Conservation (phyloP, 2,329 filamentous ascomycete genomes). For the Emergomyces orientalis region DNA sequence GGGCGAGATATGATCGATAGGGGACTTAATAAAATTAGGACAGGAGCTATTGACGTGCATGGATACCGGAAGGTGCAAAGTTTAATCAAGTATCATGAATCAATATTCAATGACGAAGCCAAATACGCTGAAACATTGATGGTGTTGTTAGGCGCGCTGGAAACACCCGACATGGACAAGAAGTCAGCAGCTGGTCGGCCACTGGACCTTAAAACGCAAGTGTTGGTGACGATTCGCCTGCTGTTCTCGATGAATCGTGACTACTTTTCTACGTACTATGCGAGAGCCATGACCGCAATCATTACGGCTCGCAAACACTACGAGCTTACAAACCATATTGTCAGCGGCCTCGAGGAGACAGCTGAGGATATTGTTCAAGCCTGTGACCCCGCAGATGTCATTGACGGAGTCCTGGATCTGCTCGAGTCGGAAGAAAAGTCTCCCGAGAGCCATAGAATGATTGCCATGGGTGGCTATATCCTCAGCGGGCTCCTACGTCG, state of each 20-base stretch:
- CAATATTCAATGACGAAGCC: constrained; percentile 27
- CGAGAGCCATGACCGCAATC: constrained; percentile 29
- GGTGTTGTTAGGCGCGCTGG: constrained; percentile 31
- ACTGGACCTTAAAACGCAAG: constrained; percentile 34
- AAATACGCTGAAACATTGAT: constrained; percentile 32
- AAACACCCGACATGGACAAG: constrained; percentile 24
- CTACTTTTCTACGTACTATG: constrained; percentile 28
- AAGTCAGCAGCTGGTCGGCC: constrained; percentile 19
- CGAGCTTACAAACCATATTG: constrained; percentile 32
- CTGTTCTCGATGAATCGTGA: constrained; percentile 31
- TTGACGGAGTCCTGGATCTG: constrained; percentile 28
- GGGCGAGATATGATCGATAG: constrained; percentile 33
- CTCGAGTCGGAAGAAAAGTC: constrained; percentile 25
- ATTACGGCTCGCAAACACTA: constrained; percentile 32
- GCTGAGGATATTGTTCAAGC: constrained; percentile 28
- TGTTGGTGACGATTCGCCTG: constrained; percentile 34
- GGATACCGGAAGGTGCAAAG: constrained; percentile 37
- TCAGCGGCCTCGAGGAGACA: constrained; percentile 33
- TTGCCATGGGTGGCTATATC: constrained; percentile 29
- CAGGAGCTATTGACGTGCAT: constrained; percentile 31
- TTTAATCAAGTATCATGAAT: constrained; percentile 30
- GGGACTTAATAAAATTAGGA: constrained; percentile 29
- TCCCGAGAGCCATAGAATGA: constrained; percentile 25
- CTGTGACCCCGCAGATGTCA: constrained; percentile 22
- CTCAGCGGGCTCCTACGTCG: constrained; percentile 23